Percentiles rank a stretch among this genome's conserved stretches.
Evolutionary conservation across 768 basidiomycete genomes (phyloP).

Genomic region (Tricholoma furcatifolium): DNA sequence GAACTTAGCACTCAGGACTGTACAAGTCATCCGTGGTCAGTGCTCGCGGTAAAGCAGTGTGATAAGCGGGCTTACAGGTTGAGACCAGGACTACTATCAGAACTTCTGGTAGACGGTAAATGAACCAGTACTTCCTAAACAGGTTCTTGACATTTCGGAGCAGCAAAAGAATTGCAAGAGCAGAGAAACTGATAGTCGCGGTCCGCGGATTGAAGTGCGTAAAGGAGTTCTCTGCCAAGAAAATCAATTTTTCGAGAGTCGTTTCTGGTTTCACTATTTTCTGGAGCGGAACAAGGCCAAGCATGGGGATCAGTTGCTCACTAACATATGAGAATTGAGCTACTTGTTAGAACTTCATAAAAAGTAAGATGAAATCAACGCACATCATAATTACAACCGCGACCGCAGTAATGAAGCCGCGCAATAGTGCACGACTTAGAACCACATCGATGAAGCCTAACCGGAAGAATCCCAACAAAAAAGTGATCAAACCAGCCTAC

Average conservation of each 20-base stretch:
- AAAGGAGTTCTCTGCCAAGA: conserved; percentile 62
- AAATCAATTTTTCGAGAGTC: conserved; percentile 75
- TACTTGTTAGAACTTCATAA: neutral
- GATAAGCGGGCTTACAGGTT: conserved; percentile 57
- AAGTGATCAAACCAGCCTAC: conserved; percentile 83
- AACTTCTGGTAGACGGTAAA: conserved; percentile 88
- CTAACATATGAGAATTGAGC: conserved; percentile 31
- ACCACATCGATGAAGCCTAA: conserved; percentile 94
- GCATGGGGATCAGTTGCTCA: conserved; percentile 87
- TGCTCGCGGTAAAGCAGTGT: neutral
- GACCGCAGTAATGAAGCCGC: conserved; percentile 85
- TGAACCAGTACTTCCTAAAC: conserved; percentile 63
- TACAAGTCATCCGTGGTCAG: neutral
- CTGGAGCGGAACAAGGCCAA: conserved; percentile 67
- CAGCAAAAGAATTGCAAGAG: conserved; percentile 63
- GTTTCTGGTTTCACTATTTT: conserved; percentile 57
- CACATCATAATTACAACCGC: conserved; percentile 85
- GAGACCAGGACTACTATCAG: conserved; percentile 81
- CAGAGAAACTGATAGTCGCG: conserved; percentile 69
- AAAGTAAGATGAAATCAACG: conserved; percentile 28
- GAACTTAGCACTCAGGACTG: conserved; percentile 70
- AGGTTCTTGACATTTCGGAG: conserved; percentile 55
- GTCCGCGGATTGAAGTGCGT: conserved; percentile 64
- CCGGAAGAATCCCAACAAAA: conserved; percentile 81
- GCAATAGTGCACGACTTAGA: conserved; percentile 81